Evolutionary conservation across 768 basidiomycete species (phyloP), one percentile per base, ranked within the genome.

Genomic region (Russula vinacea): DNA sequence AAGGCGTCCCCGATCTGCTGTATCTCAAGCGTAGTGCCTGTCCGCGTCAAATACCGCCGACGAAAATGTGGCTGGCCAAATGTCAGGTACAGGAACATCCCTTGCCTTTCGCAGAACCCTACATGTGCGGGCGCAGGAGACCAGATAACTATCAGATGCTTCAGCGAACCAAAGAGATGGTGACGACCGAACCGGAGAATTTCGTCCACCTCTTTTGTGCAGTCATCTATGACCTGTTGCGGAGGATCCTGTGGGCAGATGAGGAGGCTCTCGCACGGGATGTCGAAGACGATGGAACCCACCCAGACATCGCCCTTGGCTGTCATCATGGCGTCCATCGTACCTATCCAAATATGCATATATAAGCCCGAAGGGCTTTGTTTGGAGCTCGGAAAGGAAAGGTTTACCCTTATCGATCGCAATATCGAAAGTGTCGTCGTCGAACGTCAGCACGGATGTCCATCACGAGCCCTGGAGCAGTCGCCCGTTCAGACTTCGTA

Each of bases 61-160:
- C 92, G 86, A 72, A 94, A 94, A 72, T 94, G 92, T 0, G 92
- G 92, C 72, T 94, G 92, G 5, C 92, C 92, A 68, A 94, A 92
- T 5, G 92, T 94, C 62, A 94, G 75, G 73, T 93, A 92, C 52
- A 94, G 74, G 74, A 93, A 90, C 3, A 78, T 67, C 0, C 89
- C 88, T 65, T 75, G n/a, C 75, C 65, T 78, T 80, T n/a, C 81
- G 80, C 22, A 93, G 80, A 9, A 90, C 83, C 68, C 90, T 91
- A 66, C 1, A 37, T 32, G 32, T 29, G 6, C 32, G 11, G 59
- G 29, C 57, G 40, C 32, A 52, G 17, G 35, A 37, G 53, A 26
- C n/a, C 16, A 19, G 37, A 10, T 5, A n/a, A 50, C 32, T n/a
- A n/a, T 51, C 51, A 50, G 53, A 49, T 39, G 17, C 32, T 22